Evolutionary conservation across 2,329 filamentous ascomycete genomes (phyloP).

Genomic region (Colletotrichum endophyticum): DNA sequence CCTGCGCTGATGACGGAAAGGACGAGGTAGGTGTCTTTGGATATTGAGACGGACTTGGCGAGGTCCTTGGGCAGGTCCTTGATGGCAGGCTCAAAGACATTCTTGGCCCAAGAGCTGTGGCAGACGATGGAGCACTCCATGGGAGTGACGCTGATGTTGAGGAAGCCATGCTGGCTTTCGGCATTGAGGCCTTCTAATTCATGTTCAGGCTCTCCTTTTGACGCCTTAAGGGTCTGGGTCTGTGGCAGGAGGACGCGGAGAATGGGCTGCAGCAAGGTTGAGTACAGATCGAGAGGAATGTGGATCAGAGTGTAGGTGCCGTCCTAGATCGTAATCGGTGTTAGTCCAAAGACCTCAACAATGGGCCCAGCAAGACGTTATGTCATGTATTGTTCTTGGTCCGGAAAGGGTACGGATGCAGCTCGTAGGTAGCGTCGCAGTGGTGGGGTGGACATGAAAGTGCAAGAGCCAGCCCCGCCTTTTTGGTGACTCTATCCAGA

Average conservation of each 20-base stretch:
- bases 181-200: conserved; percentile 51
- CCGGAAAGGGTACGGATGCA: background rate
- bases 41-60: conserved; percentile 70
- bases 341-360: conserved; percentile 1
- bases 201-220: conserved; percentile 36
- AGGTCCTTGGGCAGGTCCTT: conserved; percentile 61
- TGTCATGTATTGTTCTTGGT: background rate
- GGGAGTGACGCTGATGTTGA: conserved; percentile 92
- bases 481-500: conserved; percentile 6
- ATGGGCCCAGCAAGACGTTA: background rate
- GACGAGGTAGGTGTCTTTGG: conserved; percentile 82
- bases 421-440: background rate
- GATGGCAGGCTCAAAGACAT: conserved; percentile 75
- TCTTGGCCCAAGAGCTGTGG: conserved; percentile 73
- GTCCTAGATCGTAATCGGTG: conserved; percentile 60
- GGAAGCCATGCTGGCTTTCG: conserved; percentile 74
- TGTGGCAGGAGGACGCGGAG: conserved; percentile 82
- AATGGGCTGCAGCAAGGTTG: conserved; percentile 83
- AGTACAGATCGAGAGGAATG: conserved; percentile 81
- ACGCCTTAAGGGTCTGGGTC: conserved; percentile 45
- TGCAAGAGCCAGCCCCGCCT: conserved; percentile 5
- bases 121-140: conserved; percentile 94
- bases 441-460: background rate
- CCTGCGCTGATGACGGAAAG: conserved; percentile 91
- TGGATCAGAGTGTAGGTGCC: conserved; percentile 88